Conservation (phyloP, 208 protist genomes). For the Leishmania martiniquensis region DNA sequence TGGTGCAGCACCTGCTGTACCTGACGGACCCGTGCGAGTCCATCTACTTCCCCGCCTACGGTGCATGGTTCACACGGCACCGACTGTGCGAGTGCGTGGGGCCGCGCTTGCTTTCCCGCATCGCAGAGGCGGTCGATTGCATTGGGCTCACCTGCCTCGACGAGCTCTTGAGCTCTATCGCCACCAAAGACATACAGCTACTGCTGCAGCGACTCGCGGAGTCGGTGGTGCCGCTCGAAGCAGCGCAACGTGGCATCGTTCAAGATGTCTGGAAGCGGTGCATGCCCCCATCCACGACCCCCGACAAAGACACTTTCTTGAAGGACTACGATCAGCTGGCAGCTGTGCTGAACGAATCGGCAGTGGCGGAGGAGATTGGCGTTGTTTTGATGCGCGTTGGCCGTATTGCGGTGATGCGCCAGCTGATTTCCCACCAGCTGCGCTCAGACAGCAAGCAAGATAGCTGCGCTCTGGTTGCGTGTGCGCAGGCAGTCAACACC, state of each 20-base stretch:
- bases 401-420: conserved; percentile 85
- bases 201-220: conserved; percentile 44
- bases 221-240: conserved; percentile 14
- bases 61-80: conserved; percentile 85
- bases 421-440: conserved; percentile 91
- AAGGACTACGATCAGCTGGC: conserved; percentile 47
- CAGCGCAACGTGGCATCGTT: conserved; percentile 4
- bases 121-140: conserved; percentile 83
- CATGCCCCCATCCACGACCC: conserved; percentile 21
- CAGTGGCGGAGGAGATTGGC: conserved; percentile 19
- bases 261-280: conserved; percentile 28
- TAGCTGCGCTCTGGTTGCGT: conserved; percentile 76
- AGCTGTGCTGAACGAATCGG: conserved; percentile 14
- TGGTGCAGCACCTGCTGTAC: conserved; percentile 89
- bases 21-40: conserved; percentile 83
- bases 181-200: conserved; percentile 89
- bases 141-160: conserved; percentile 86
- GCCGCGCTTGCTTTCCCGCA: conserved; percentile 80
- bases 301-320: conserved; percentile 13
- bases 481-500: conserved; percentile 83
- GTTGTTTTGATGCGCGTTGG: conserved; percentile 60
- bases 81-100: conserved; percentile 79
- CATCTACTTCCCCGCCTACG: conserved; percentile 83
- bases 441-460: conserved; percentile 84
- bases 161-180: conserved; percentile 91